Percentiles rank a stretch among this genome's conserved stretches.
Evolutionary conservation across 73 alveolate genomes (phyloP).

Genomic region (Paramecium sexaurelia): DNA sequence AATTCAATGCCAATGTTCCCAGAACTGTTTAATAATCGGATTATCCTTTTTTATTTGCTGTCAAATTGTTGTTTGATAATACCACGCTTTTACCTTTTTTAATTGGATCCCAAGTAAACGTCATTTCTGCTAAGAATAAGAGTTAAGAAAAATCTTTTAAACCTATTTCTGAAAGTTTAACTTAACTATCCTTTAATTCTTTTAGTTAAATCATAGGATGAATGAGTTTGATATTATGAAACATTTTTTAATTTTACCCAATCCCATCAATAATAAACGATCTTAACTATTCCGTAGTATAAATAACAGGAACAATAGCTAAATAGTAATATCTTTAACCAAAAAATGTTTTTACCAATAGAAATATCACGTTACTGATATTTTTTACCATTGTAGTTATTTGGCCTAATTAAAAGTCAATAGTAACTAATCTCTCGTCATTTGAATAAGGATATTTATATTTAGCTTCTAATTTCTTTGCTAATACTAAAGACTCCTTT

Average conservation of each 20-base stretch:
- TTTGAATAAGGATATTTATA: constrained; percentile 25
- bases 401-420: background rate
- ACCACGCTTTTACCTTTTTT: constrained; percentile 46
- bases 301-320: background rate
- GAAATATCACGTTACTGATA: constrained; percentile 40
- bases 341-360: constrained; percentile 16
- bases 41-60: constrained; percentile 63
- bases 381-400: background rate
- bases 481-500: constrained; percentile 5
- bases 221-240: constrained; percentile 13
- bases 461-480: constrained; percentile 11
- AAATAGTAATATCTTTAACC: constrained; percentile 8
- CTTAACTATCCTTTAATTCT: background rate
- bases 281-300: background rate
- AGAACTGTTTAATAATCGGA: constrained; percentile 65
- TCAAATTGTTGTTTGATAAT: constrained; percentile 42
- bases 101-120: constrained; percentile 61
- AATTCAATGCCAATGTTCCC: constrained; percentile 53
- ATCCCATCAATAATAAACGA: constrained; percentile 11
- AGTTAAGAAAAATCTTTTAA: constrained; percentile 13
- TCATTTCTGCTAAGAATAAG: constrained; percentile 6
- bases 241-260: constrained; percentile 18
- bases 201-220: constrained; percentile 33
- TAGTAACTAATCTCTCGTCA: background rate
- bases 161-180: background rate